These are phyloP conservation scores for Neonectria coccinea DNA, from an alignment of 2,329 filamentous ascomycete species.

Conservation along the genomic window DNA sequence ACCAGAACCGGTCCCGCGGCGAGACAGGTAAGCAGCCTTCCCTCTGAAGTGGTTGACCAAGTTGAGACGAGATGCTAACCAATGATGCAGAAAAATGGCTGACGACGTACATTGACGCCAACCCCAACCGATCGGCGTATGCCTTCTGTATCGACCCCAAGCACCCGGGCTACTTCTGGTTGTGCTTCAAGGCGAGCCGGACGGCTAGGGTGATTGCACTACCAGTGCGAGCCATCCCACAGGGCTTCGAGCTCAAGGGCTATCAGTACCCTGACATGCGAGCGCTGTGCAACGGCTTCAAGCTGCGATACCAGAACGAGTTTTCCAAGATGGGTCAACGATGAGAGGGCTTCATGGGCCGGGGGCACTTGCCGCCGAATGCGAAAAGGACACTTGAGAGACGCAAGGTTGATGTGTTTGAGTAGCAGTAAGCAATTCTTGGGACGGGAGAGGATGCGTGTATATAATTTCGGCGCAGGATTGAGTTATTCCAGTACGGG, in stretches of 20 bases:
- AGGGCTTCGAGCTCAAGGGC: slow-evolving; percentile 91
- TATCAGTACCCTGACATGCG: slow-evolving; percentile 94
- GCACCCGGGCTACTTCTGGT: slow-evolving; percentile 92
- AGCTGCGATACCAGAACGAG: slow-evolving; percentile 78
- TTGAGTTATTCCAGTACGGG: slow-evolving; percentile 17
- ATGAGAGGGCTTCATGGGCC: slow-evolving; percentile 27
- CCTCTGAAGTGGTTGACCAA: background rate
- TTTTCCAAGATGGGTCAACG: slow-evolving; percentile 69
- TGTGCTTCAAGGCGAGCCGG: slow-evolving; percentile 94
- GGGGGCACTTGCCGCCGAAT: background rate
- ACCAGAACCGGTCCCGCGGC: slow-evolving; percentile 81
- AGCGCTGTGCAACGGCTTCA: slow-evolving; percentile 96
- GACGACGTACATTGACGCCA: slow-evolving; percentile 94
- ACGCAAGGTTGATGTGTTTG: slow-evolving; percentile 26
- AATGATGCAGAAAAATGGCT: slow-evolving; percentile 84
- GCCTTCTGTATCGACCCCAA: slow-evolving; percentile 95
- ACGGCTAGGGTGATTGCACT: slow-evolving; percentile 79
- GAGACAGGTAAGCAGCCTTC: slow-evolving; percentile 83
- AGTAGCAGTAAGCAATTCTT: slow-evolving; percentile 24
- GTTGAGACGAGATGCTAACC: slow-evolving; percentile 36
- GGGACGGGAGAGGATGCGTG: slow-evolving; percentile 20
- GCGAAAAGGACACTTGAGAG: slow-evolving; percentile 4
- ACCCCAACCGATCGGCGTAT: slow-evolving; percentile 92
- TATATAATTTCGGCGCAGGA: slow-evolving; percentile 31
- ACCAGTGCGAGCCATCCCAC: slow-evolving; percentile 90